phyloP scores from a whole-genome alignment of 768 basidiomycete genomes.

The Atractiella rhizophila region DNA sequence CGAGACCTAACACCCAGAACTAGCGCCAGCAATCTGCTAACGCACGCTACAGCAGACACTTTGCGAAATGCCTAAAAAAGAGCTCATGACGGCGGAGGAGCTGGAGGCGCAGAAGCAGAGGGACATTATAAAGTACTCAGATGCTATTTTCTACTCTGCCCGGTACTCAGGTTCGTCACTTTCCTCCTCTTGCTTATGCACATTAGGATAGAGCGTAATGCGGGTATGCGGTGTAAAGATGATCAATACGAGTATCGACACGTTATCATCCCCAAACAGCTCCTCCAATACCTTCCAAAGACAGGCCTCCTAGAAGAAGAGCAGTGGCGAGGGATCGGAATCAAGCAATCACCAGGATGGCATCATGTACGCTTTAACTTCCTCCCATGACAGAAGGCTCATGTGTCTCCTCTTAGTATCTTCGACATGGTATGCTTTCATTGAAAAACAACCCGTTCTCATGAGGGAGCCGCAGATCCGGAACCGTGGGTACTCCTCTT shows the following conservation, averaged over 20 bases:
- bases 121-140: slow-evolving; percentile 1
- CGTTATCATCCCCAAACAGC: slow-evolving; percentile 80
- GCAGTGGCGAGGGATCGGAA: slow-evolving; percentile 91
- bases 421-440: too few species aligned
- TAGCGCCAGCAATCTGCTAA: background rate
- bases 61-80: background rate
- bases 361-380: slow-evolving; percentile 45
- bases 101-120: slow-evolving; percentile 6
- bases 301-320: slow-evolving; percentile 52
- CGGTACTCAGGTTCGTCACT: slow-evolving; percentile 5
- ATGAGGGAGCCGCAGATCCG: slow-evolving; percentile 44
- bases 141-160: slow-evolving; percentile 6
- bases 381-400: background rate
- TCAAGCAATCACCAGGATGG: slow-evolving; percentile 88
- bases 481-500: slow-evolving; percentile 87
- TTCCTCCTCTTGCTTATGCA: background rate
- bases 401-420: background rate
- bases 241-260: slow-evolving; percentile 26
- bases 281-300: slow-evolving; percentile 78
- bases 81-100: slow-evolving; percentile 1
- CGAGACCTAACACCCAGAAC: background rate
- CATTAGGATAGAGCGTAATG: too few species aligned
- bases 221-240: too few species aligned
- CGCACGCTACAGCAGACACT: background rate
- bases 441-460: too few species aligned